phyloP scores from a whole-genome alignment of 208 protist genomes.

The Phytomonas sp. region DNA sequence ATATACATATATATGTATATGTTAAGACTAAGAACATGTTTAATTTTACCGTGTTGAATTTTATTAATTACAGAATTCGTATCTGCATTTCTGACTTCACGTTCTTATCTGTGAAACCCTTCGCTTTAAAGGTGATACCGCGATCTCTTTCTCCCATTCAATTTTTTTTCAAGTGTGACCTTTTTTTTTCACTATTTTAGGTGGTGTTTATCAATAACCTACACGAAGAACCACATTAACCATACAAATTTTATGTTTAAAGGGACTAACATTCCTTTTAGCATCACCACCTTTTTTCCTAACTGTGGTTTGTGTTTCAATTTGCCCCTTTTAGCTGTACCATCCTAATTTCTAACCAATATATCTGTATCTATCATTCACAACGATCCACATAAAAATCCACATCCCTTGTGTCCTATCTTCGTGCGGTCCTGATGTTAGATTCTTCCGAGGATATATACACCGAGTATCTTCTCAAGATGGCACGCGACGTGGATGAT shows the following conservation, averaged over 20 bases:
- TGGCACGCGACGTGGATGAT: constrained; percentile 25
- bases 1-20: not conserved
- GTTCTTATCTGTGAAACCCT: not conserved
- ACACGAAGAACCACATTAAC: not conserved
- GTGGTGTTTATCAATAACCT: not conserved
- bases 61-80: not conserved
- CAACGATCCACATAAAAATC: no score
- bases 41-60: not conserved
- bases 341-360: not conserved
- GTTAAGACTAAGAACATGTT: not conserved
- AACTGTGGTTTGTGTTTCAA: not conserved
- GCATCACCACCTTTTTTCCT: not conserved
- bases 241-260: not conserved
- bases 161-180: not conserved
- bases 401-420: not conserved
- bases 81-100: not conserved
- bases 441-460: constrained; percentile 38
- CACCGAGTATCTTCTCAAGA: constrained; percentile 33
- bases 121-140: not conserved
- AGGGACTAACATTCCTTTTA: not conserved
- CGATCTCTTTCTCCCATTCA: not conserved
- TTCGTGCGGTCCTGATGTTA: constrained; percentile 24
- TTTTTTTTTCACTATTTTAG: not conserved
- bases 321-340: not conserved
- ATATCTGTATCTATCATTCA: no score